Evolutionary conservation across 345 rosid species (phyloP).

Genomic region (Luvunga scandens): DNA sequence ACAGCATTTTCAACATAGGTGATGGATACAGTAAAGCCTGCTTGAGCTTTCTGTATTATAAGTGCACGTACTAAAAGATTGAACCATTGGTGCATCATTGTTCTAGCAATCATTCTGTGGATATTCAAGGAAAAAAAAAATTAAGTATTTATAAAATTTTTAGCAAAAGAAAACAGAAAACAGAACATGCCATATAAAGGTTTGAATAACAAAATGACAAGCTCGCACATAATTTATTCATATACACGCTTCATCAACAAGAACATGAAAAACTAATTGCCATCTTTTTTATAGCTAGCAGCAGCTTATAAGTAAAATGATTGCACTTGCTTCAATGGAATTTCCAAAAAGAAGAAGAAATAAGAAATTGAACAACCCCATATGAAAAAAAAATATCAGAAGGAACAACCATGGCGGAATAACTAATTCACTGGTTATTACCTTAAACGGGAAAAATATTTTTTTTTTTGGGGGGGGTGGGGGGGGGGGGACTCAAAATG

Average conservation of each 20-base stretch:
- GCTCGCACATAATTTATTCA: neutral
- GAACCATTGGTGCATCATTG: slow-evolving; percentile 39
- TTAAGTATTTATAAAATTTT: neutral
- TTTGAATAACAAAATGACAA: neutral
- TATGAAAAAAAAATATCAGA: neutral
- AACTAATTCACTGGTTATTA: slow-evolving; percentile 19
- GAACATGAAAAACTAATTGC: neutral
- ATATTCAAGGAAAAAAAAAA: slow-evolving; percentile 5
- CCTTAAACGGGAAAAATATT: neutral
- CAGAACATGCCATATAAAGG: neutral
- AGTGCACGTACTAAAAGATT: slow-evolving; percentile 37
- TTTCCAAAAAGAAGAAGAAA: neutral
- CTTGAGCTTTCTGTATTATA: slow-evolving; percentile 35
- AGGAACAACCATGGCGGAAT: neutral
- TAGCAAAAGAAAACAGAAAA: too few relatives aligned
- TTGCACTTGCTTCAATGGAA: neutral
- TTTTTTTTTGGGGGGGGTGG: too few relatives aligned
- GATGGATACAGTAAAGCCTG: slow-evolving; percentile 46
- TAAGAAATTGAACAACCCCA: neutral
- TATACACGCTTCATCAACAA: neutral
- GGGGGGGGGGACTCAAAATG: neutral
- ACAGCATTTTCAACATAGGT: slow-evolving; percentile 63
- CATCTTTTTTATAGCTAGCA: neutral
- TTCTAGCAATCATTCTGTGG: slow-evolving; percentile 58
- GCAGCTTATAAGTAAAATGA: neutral